A percentile compares a stretch with the other conserved stretches of the same genome.
Conservation (phyloP, 306 rosid genomes). For the Corylus americana region DNA sequence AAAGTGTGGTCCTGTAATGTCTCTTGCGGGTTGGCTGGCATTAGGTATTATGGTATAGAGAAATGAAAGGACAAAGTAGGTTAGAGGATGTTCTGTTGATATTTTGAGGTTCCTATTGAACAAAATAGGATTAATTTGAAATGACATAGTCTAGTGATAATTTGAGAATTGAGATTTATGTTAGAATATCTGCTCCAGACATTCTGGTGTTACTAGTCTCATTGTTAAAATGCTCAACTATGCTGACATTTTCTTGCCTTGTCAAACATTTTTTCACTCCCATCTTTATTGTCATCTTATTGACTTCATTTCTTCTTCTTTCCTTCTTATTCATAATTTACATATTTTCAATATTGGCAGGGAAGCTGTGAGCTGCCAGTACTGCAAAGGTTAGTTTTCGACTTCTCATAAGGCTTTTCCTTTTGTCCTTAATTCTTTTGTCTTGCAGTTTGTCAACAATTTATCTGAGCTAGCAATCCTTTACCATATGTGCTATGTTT, state of each 20-base stretch:
- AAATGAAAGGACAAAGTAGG: background rate
- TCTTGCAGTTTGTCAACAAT: background rate
- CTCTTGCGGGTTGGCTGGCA: background rate
- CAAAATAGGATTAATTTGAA: background rate
- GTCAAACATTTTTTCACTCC: conserved; percentile 3
- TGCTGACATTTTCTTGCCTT: conserved; percentile 14
- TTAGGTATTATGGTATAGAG: background rate
- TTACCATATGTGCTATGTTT: background rate
- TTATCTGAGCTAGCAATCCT: background rate
- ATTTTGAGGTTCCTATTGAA: too few relatives aligned
- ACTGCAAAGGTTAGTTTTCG: conserved; percentile 64
- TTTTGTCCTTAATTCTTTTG: conserved; percentile 17
- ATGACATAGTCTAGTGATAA: background rate
- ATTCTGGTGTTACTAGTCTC: conserved; percentile 19
- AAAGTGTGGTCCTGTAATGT: background rate
- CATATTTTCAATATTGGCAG: conserved; percentile 37
- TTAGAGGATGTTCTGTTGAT: background rate
- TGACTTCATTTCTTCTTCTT: conserved; percentile 8
- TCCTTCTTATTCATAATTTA: background rate
- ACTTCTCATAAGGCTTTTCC: conserved; percentile 20
- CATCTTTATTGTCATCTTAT: conserved; percentile 18
- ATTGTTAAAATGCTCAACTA: conserved; percentile 10
- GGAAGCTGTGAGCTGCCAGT: conserved; percentile 83
- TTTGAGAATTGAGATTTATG: background rate
- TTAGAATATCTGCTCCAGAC: conserved; percentile 14